phyloP scores from a whole-genome alignment of 441 rosid species.

The Isatis lusitanica region DNA sequence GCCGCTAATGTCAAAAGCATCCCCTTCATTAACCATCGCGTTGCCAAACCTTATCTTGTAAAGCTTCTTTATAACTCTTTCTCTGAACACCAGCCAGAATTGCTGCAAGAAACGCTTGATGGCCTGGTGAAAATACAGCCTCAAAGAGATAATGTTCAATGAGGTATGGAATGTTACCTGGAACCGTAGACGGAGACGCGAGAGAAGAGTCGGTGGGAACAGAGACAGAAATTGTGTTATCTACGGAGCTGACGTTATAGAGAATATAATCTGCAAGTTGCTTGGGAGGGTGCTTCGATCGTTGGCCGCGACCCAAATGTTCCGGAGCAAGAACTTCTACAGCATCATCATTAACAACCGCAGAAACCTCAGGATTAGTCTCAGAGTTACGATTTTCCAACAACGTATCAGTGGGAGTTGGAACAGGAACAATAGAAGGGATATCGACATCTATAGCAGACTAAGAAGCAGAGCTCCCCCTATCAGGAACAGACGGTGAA shows the following conservation, averaged over 20 bases:
- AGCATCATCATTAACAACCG: too few relatives aligned
- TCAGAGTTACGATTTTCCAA: too few relatives aligned
- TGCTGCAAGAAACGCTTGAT: neutral
- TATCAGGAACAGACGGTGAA: neutral
- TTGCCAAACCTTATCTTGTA: neutral
- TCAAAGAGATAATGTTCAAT: neutral
- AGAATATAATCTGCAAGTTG: neutral
- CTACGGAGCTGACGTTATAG: neutral
- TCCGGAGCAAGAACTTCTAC: too few relatives aligned
- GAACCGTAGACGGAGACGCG: neutral
- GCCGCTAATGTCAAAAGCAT: neutral
- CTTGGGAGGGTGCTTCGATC: too few relatives aligned
- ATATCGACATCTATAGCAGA: too few relatives aligned
- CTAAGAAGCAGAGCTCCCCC: too few relatives aligned
- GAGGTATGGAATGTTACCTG: neutral
- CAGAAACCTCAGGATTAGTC: too few relatives aligned
- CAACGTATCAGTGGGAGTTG: too few relatives aligned
- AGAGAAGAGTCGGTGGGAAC: neutral
- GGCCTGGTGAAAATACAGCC: neutral
- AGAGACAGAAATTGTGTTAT: neutral
- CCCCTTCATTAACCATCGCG: neutral
- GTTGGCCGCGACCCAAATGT: too few relatives aligned
- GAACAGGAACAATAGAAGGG: too few relatives aligned
- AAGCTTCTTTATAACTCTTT: neutral
- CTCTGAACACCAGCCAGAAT: neutral